These are phyloP conservation scores for Solanum hybrid DNA, from an alignment of 305 asterid genomes.

Conservation along the genomic window DNA sequence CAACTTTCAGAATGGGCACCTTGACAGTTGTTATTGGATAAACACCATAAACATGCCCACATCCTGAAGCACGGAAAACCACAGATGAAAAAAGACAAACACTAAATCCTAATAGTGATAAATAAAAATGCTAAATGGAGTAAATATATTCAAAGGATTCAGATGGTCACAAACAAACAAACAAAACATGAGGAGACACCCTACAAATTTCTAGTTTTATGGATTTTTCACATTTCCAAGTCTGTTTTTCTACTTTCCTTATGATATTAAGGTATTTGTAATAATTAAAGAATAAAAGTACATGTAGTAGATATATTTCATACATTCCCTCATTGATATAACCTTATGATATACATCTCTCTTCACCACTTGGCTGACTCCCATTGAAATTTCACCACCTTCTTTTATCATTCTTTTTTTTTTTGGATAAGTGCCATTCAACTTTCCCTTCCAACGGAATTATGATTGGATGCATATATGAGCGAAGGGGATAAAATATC, in stretches of 20 bases:
- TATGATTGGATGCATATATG: not conserved
- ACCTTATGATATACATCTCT: not conserved
- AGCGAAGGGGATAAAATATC: not conserved
- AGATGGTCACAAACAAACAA: not conserved
- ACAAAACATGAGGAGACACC: not conserved
- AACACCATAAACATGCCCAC: too few species aligned
- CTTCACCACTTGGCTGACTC: not conserved
- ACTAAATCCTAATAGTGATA: not conserved
- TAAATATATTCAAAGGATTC: not conserved
- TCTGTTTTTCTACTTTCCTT: not conserved
- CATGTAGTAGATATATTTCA: not conserved
- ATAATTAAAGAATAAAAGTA: not conserved
- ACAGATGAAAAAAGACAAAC: too few species aligned
- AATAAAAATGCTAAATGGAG: not conserved
- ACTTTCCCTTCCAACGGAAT: not conserved
- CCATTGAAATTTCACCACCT: not conserved
- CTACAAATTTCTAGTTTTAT: not conserved
- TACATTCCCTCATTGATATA: not conserved
- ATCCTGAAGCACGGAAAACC: too few species aligned
- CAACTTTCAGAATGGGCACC: too few species aligned
- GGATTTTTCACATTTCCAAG: not conserved
- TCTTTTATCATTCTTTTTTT: not conserved
- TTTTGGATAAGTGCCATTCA: not conserved
- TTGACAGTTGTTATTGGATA: too few species aligned
- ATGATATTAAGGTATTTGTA: not conserved